Conservation (phyloP, 176 grass and related monocot species). For the Aegilops sharonensis region DNA sequence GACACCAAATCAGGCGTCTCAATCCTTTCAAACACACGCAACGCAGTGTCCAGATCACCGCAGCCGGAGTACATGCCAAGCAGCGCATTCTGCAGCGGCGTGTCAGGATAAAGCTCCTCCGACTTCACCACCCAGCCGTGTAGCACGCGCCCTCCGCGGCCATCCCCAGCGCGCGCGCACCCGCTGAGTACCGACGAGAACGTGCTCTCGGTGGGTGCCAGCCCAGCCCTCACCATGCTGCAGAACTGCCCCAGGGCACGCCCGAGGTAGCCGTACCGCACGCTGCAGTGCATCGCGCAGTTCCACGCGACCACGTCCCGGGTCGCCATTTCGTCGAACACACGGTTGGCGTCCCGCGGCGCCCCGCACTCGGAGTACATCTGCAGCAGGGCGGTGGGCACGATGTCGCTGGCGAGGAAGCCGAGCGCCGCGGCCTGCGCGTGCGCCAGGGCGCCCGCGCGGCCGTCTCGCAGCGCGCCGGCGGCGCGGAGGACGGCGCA, state of each 20-base stretch:
- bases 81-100: constrained; percentile 66
- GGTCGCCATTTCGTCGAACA: constrained; percentile 63
- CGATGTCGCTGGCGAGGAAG: constrained; percentile 44
- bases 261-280: constrained; percentile 45
- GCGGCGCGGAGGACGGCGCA: constrained; percentile 56
- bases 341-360: constrained; percentile 41
- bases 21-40: constrained; percentile 60
- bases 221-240: constrained; percentile 38
- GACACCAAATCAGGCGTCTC: constrained; percentile 62
- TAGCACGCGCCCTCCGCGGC: constrained; percentile 42
- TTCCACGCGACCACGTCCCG: constrained; percentile 76
- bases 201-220: constrained; percentile 49
- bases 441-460: constrained; percentile 34
- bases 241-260: constrained; percentile 46
- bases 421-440: constrained; percentile 35
- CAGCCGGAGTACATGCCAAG: constrained; percentile 74
- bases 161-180: constrained; percentile 36
- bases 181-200: constrained; percentile 57
- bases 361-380: constrained; percentile 61
- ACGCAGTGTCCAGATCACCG: constrained; percentile 49
- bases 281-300: constrained; percentile 64
- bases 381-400: constrained; percentile 71
- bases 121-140: constrained; percentile 76
- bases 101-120: constrained; percentile 58
- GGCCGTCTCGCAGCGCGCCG: constrained; percentile 7